Percentiles rank a stretch among this genome's conserved stretches.
phyloP scores from a whole-genome alignment of 805 yeast species.

The Pichia californica region DNA sequence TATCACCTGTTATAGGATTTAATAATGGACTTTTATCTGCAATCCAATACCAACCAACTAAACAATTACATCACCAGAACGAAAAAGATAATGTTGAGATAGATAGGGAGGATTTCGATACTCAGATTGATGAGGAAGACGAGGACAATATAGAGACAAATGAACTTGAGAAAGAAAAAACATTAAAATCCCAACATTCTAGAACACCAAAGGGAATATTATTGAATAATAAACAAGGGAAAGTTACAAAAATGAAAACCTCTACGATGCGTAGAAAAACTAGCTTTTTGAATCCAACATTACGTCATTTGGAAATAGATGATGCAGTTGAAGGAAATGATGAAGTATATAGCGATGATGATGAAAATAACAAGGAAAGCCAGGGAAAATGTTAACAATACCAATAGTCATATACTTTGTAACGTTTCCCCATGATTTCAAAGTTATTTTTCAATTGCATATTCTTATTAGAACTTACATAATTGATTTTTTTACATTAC shows the following conservation, averaged over 20 bases:
- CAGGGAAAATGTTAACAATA: not conserved
- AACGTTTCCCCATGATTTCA: too few relatives aligned
- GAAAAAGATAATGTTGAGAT: not conserved
- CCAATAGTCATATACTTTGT: too few relatives aligned
- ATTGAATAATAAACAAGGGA: not conserved
- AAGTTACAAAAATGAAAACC: slow-evolving; percentile 6
- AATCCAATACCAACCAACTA: slow-evolving; percentile 4
- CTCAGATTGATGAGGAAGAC: not conserved
- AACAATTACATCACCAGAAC: not conserved
- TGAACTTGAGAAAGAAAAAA: not conserved
- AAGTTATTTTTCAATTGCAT: too few relatives aligned
- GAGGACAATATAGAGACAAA: not conserved
- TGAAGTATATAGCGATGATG: not conserved
- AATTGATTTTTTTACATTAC: too few relatives aligned
- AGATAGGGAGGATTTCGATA: too few relatives aligned
- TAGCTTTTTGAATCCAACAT: slow-evolving; percentile 16
- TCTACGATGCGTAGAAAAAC: not conserved
- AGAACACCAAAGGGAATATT: not conserved
- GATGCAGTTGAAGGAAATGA: slow-evolving; percentile 7
- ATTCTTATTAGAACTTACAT: too few relatives aligned
- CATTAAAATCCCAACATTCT: not conserved
- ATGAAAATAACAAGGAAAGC: not conserved
- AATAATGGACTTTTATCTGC: slow-evolving; percentile 13
- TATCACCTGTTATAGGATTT: slow-evolving; percentile 15
- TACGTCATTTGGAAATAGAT: slow-evolving; percentile 13